These are phyloP conservation scores for Microthlaspi erraticum DNA, from an alignment of 345 rosid genomes.

Conservation along the genomic window DNA sequence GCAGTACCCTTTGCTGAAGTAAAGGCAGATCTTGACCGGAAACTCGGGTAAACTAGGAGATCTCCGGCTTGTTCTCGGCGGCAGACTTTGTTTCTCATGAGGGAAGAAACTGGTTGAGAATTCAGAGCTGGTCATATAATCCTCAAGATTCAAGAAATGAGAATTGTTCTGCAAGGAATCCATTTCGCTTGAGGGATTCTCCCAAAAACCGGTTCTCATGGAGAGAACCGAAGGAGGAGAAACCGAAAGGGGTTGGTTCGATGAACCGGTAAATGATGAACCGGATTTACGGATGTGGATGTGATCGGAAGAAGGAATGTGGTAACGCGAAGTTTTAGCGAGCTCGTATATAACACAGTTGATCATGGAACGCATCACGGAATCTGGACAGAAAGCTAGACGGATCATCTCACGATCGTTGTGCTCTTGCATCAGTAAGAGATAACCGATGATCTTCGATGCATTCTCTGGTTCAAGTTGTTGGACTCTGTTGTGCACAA, in stretches of 20 bases:
- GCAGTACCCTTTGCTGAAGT: constrained; percentile 81
- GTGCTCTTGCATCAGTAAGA: constrained; percentile 70
- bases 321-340: constrained; percentile 23
- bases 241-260: constrained; percentile 3
- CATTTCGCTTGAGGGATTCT: constrained; percentile 49
- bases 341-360: constrained; percentile 68
- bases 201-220: constrained; percentile 57
- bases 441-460: constrained; percentile 77
- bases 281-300: constrained; percentile 2
- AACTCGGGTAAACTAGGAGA: constrained; percentile 83
- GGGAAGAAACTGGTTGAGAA: constrained; percentile 53
- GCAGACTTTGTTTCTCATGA: constrained; percentile 47
- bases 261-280: constrained; percentile 15
- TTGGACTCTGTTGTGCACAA: constrained; percentile 77
- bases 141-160: constrained; percentile 51
- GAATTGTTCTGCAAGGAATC: constrained; percentile 46
- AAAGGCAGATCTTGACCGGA: constrained; percentile 84
- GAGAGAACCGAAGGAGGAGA: constrained; percentile 29
- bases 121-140: constrained; percentile 45
- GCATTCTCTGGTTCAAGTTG: constrained; percentile 82
- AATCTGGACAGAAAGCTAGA: constrained; percentile 81
- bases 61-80: constrained; percentile 59
- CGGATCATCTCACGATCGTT: constrained; percentile 83
- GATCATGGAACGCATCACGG: constrained; percentile 60
- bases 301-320: constrained; percentile 44